Evolutionary conservation across 2,329 filamentous ascomycete genomes (phyloP), one percentile per base, ranked within the genome.

Genomic region (Cladosporium phlei): DNA sequence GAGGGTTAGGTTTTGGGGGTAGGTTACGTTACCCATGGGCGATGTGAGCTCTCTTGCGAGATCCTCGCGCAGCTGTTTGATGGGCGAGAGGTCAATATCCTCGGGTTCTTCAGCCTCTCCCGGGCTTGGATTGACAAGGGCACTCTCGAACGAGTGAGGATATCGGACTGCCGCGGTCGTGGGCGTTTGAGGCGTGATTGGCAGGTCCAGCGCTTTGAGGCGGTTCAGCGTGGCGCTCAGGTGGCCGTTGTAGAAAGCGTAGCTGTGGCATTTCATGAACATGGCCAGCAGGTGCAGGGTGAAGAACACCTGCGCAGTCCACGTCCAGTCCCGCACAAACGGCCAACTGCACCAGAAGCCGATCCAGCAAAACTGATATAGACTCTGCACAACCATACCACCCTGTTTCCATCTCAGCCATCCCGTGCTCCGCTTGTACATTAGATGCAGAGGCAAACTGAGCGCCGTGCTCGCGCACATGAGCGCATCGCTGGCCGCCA

Each of bases 201-300:
- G 88, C 47, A 79, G 69, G 66, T 98, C 93, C 25, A 98, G 82
- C 30, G 81, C 81, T 47, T 79, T 80, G 10, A 98, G 75, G 9
- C 88, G 83, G 62, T 85, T 83, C 65, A 94, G 80, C 0, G 88
- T 94, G 65, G 93, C 88, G 56, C 85, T 87, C 12, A 98, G 75
- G 66, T 98, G 93, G 9, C 93, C 93, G 59, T 96, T 97, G 72
- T 98, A 98, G 67, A 97, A 98, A 19, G 88, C 86, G 62, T 95
- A 98, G 5, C 90, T 96, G 66, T 98, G 93, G 82, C 97, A 93
- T 74, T 98, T 98, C 93, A 98, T 98, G 40, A 96, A 81, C 16
- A 98, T 76, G 6, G 88, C 85, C 68, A 98, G 81, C 33, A 89
- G 85, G 67, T 98, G 93, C 25, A 98, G 74, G 9, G 90, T 85